Evolutionary conservation across 306 rosid genomes (phyloP).

Genomic region (Chamaecrista fasciculata): DNA sequence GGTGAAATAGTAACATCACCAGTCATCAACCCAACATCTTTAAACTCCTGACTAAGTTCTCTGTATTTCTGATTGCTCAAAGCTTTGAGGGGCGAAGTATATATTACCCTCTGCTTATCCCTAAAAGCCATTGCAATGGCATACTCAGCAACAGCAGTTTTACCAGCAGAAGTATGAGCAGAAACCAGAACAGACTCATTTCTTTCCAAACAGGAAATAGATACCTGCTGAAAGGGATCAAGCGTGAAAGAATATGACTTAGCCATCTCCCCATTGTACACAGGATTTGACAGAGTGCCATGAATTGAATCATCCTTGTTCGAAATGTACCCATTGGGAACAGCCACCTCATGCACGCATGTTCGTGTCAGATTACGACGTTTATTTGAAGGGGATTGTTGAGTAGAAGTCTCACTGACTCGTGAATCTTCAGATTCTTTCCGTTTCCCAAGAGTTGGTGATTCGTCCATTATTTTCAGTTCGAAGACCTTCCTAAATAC

Average conservation of each 20-base stretch:
- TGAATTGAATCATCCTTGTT: conserved; percentile 55
- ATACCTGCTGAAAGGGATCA: conserved; percentile 88
- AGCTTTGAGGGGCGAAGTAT: conserved; percentile 90
- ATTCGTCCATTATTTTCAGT: conserved; percentile 49
- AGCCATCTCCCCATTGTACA: conserved; percentile 57
- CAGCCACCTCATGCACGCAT: conserved; percentile 94
- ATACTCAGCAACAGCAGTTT: conserved; percentile 95
- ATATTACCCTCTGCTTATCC: conserved; percentile 82
- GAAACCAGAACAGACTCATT: conserved; percentile 90
- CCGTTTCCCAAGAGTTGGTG: conserved; percentile 52
- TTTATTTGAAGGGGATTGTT: conserved; percentile 32
- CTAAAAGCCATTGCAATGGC: conserved; percentile 94
- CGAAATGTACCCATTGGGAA: conserved; percentile 59
- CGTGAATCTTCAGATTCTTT: conserved; percentile 29
- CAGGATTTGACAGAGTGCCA: conserved; percentile 79
- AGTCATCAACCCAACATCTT: conserved; percentile 89
- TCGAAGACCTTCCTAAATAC: neutral
- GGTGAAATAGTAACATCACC: conserved; percentile 95
- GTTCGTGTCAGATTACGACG: conserved; percentile 52
- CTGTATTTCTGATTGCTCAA: conserved; percentile 90
- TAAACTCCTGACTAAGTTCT: conserved; percentile 79
- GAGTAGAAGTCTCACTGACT: conserved; percentile 14
- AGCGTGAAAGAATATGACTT: conserved; percentile 68
- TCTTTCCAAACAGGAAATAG: conserved; percentile 82
- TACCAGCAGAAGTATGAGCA: conserved; percentile 97